Conservation (phyloP, 768 basidiomycete species). For the Hydnomerulius pinastri region DNA sequence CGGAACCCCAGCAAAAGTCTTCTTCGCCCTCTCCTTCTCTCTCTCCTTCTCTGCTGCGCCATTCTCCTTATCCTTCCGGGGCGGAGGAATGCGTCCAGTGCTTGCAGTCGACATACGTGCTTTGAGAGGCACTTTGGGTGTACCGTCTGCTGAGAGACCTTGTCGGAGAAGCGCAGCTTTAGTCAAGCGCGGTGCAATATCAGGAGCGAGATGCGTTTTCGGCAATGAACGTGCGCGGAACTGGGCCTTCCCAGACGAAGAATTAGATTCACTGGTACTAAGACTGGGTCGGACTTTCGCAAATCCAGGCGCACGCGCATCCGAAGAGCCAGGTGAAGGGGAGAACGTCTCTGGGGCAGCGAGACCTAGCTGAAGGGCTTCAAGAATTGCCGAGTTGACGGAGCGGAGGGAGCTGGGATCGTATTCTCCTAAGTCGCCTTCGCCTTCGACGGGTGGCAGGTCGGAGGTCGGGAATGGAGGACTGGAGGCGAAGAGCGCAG, state of each 20-base stretch:
- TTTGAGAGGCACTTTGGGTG: constrained; percentile 13
- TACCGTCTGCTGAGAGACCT: constrained; percentile 48
- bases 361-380: constrained; percentile 41
- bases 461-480: constrained; percentile 76
- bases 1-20: constrained; percentile 77
- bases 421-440: constrained; percentile 33
- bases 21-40: constrained; percentile 59
- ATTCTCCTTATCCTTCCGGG: constrained; percentile 29
- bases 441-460: constrained; percentile 48
- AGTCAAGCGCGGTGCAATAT: constrained; percentile 77
- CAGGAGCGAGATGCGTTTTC: constrained; percentile 57
- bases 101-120: constrained; percentile 37
- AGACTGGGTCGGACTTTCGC: constrained; percentile 29
- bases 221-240: constrained; percentile 76
- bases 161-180: constrained; percentile 74
- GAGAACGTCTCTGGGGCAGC: constrained; percentile 45
- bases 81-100: constrained; percentile 31
- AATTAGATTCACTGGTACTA: constrained; percentile 34
- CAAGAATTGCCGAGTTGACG: constrained; percentile 49
- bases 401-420: constrained; percentile 41
- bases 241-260: constrained; percentile 44
- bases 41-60: constrained; percentile 49
- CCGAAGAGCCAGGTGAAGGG: constrained; percentile 30
- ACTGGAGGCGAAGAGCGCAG: constrained; percentile 77
- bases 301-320: constrained; percentile 22